Base-by-base conservation (phyloP, 164 flowering plant species). In the Liquidambar formosana region DNA sequence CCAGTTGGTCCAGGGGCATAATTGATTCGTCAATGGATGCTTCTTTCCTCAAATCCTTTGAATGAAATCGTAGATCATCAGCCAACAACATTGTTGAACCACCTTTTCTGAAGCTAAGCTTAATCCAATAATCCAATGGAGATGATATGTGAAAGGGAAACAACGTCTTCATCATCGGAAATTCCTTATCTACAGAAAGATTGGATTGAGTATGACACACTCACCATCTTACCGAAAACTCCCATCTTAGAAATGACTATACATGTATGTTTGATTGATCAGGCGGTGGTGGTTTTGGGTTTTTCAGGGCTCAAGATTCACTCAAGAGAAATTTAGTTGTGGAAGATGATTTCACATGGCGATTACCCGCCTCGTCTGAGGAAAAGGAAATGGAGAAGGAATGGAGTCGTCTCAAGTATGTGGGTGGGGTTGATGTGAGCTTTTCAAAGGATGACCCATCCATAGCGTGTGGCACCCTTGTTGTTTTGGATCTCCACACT, bases 381-480 rank as follows among this genome's bases (percentile, higher is more conserved):
- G 49, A 52, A 23, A 69, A 66, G 45, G 44, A 25, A 49, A 65
- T 68, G 65, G 64, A 57, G 23, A 47, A 1, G 22, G 41, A 63
- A 66, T n/a, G n/a, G n/a, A 71, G 72, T 64, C 58, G 47, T n/a
- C 61, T 88, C 68, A 83, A 80, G 68, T 90, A 88, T 69, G 84
- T 92, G 9, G 96, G 92, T 64, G 98, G 98, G n/a, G 94, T 90
- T 59, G 98, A 94, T 71, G 70, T 94, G 67, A 94, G 97, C 80
- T 92, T 84, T 78, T 86, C 85, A 8, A 88, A 88, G 75, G 84
- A 86, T 18, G 93, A 86, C 19, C 79, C 92, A 10, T 77, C 83
- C 25, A 33, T 84, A 21, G 96, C 94, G 0, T 94, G 97, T 75
- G 98, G 78, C 15, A 79, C 85, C 13, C 86, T 94, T 45, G 94